A percentile compares a stretch with the other conserved stretches of the same genome.
Conservation (phyloP, 1,284 basidiomycete genomes). For the Fomes fomentarius region DNA sequence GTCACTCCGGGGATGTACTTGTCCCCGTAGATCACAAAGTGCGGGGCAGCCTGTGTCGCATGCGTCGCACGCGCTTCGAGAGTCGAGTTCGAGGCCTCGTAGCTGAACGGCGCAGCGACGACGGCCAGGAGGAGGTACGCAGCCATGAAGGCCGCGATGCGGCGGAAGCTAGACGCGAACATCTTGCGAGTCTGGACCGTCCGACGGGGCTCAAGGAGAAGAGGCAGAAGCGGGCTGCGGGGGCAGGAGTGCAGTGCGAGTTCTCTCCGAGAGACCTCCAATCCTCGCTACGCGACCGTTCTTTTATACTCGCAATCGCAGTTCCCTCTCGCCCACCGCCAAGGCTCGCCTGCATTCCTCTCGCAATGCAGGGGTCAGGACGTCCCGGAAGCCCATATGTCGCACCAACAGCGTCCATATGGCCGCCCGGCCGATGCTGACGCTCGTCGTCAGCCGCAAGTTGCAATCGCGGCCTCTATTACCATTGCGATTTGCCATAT, state of each 20-base stretch:
- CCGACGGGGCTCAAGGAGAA: neutral
- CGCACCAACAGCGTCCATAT: slow-evolving; percentile 10
- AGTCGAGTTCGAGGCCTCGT: neutral
- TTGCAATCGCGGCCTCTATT: too few relatives aligned
- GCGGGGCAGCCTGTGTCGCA: slow-evolving; percentile 41
- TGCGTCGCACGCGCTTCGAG: slow-evolving; percentile 17
- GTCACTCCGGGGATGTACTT: slow-evolving; percentile 39
- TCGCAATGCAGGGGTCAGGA: neutral
- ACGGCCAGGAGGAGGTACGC: slow-evolving; percentile 9
- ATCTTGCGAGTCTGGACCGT: neutral
- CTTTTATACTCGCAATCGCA: slow-evolving; percentile 13
- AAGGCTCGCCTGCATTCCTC: neutral
- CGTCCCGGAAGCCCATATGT: slow-evolving; percentile 18
- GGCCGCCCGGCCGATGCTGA: too few relatives aligned
- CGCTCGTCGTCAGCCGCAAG: neutral
- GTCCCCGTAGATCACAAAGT: slow-evolving; percentile 47
- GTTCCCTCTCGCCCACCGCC: too few relatives aligned
- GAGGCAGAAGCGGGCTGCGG: neutral
- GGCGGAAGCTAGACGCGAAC: slow-evolving; percentile 11
- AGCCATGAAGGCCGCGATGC: slow-evolving; percentile 14
- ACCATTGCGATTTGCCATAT: neutral
- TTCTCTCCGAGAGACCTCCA: slow-evolving; percentile 1
- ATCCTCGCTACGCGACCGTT: neutral
- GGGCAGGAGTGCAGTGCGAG: slow-evolving; percentile 1
- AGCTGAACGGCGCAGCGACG: slow-evolving; percentile 11